phyloP scores from a whole-genome alignment of 257 asterid species.

The Craterostigma plantagineum region DNA sequence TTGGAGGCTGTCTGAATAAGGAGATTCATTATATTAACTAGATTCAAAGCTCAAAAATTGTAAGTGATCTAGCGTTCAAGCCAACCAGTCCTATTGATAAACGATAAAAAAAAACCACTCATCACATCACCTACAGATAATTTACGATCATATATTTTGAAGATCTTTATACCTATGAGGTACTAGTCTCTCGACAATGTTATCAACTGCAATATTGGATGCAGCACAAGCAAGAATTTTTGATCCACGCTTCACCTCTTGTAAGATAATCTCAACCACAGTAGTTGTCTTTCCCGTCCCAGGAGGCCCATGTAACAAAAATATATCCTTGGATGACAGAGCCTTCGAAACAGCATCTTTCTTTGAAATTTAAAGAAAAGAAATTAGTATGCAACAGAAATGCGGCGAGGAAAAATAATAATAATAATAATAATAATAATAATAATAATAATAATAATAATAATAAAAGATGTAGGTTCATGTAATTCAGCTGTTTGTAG shows the following conservation, averaged over 20 bases:
- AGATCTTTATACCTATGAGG: constrained; percentile 48
- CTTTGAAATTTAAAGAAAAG: constrained; percentile 25
- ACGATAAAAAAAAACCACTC: no score
- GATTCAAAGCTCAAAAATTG: background rate
- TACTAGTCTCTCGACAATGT: constrained; percentile 92
- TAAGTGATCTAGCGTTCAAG: no score
- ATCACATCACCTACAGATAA: background rate
- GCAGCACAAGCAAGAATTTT: constrained; percentile 96
- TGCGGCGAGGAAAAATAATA: no score
- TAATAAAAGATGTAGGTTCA: no score
- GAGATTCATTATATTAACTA: background rate
- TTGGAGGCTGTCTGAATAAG: background rate
- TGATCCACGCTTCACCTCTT: constrained; percentile 90
- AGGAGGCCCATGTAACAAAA: constrained; percentile 97
- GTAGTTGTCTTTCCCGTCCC: constrained; percentile 99
- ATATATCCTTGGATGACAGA: constrained; percentile 77
- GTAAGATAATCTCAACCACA: constrained; percentile 81
- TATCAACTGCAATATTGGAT: constrained; percentile 96
- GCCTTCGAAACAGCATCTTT: constrained; percentile 86
- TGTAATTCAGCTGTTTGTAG: no score
- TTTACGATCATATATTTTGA: background rate
- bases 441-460: no score
- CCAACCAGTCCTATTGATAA: no score
- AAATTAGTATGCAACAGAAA: no score
- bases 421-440: no score